A percentile compares a stretch with the other conserved stretches of the same genome.
Conservation (phyloP, 306 rosid genomes). For the Cucurbita moschata region DNA sequence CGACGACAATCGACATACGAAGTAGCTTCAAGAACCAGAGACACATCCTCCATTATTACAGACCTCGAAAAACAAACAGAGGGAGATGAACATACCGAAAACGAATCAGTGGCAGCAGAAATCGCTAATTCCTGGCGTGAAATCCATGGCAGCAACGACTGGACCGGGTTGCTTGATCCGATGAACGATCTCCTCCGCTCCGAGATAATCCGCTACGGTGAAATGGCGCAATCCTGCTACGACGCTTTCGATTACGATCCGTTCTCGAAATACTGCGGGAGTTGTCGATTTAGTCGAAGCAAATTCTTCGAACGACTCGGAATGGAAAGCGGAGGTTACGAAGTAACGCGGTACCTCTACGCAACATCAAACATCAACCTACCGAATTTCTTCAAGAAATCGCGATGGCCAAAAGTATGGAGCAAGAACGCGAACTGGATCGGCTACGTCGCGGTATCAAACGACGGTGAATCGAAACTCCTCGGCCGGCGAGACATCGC, state of each 20-base stretch:
- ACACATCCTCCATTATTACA: neutral
- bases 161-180: conserved; percentile 60
- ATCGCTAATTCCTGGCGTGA: conserved; percentile 34
- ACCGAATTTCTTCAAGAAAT: conserved; percentile 25
- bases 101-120: neutral
- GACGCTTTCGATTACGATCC: conserved; percentile 69
- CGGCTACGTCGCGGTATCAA: conserved; percentile 34
- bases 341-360: conserved; percentile 69
- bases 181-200: conserved; percentile 64
- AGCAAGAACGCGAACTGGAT: conserved; percentile 63
- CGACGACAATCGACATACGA: neutral
- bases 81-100: neutral
- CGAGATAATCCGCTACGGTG: conserved; percentile 63
- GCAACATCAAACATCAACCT: conserved; percentile 60
- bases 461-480: conserved; percentile 20
- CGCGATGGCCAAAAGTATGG: conserved; percentile 67
- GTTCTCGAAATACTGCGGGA: conserved; percentile 51
- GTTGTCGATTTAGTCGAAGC: conserved; percentile 47
- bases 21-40: neutral
- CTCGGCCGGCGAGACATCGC: conserved; percentile 61
- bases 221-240: conserved; percentile 52
- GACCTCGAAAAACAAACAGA: neutral
- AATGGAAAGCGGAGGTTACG: conserved; percentile 39
- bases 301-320: conserved; percentile 45
- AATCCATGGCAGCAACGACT: conserved; percentile 58